Evolutionary conservation across 1,284 basidiomycete genomes (phyloP).

Genomic region (Cystobasidiaceae sp.): DNA sequence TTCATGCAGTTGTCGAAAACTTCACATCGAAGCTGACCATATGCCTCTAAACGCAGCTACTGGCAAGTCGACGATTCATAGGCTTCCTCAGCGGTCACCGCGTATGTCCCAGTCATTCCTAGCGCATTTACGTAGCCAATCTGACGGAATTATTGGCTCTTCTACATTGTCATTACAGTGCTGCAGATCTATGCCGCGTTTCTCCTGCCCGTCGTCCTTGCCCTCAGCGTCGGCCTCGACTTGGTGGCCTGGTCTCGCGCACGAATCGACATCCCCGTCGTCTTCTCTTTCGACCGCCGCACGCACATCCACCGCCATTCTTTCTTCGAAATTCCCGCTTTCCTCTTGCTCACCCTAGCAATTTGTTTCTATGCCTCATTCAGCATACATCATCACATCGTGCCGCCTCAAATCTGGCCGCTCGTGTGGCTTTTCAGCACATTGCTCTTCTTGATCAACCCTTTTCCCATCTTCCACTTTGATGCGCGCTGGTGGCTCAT

Average conservation of each 20-base stretch:
- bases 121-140: too few relatives aligned
- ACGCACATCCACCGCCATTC: constrained; percentile 70
- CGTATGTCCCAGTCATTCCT: too few relatives aligned
- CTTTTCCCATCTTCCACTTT: constrained; percentile 62
- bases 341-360: constrained; percentile 49
- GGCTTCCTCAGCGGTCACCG: too few relatives aligned
- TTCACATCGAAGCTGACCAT: too few relatives aligned
- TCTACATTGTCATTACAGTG: constrained; percentile 52
- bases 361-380: background rate
- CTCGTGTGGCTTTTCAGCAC: constrained; percentile 71
- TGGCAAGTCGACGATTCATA: too few relatives aligned
- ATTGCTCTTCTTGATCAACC: constrained; percentile 63
- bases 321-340: constrained; percentile 74
- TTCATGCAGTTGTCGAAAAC: too few relatives aligned
- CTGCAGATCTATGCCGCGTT: constrained; percentile 72
- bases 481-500: constrained; percentile 75
- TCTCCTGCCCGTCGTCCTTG: constrained; percentile 68
- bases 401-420: constrained; percentile 60
- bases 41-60: too few relatives aligned
- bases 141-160: too few relatives aligned
- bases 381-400: background rate
- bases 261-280: constrained; percentile 83
- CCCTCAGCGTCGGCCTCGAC: constrained; percentile 69
- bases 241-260: constrained; percentile 67
- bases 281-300: constrained; percentile 75